phyloP scores from a whole-genome alignment of 805 yeast species.

The Yarrowia sp. region DNA sequence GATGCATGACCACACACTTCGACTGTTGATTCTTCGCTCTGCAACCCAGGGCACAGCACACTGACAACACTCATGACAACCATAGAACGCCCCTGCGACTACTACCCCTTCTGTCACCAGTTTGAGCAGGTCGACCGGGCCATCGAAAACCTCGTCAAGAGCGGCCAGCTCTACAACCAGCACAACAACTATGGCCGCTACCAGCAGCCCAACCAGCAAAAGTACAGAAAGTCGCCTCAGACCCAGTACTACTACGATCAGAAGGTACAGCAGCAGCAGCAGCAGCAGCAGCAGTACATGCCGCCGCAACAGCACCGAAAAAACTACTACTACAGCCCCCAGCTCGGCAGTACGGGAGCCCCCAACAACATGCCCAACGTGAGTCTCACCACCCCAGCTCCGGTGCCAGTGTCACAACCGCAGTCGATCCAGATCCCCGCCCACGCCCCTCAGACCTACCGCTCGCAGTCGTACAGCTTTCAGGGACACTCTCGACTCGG shows the following conservation, averaged over 20 bases:
- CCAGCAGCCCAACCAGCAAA: background rate
- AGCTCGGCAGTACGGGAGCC: background rate
- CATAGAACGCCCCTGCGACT: constrained; percentile 25
- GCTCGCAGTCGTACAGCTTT: constrained; percentile 16
- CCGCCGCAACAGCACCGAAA: background rate
- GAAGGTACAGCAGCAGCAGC: background rate
- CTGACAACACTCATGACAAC: background rate
- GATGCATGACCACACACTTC: constrained; percentile 5
- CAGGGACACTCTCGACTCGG: constrained; percentile 15
- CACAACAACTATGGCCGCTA: constrained; percentile 12
- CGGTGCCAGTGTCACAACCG: background rate
- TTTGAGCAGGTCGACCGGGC: constrained; percentile 26
- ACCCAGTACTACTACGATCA: constrained; percentile 20
- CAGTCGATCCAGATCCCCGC: constrained; percentile 8
- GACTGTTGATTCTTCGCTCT: constrained; percentile 12
- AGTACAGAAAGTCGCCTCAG: constrained; percentile 5
- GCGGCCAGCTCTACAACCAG: constrained; percentile 20
- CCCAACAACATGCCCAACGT: constrained; percentile 3
- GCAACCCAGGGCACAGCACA: background rate
- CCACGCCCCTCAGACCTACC: constrained; percentile 1
- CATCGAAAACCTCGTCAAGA: constrained; percentile 22
- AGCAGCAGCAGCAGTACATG: constrained; percentile 1
- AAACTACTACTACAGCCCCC: constrained; percentile 22
- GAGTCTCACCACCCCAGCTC: background rate
- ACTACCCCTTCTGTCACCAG: constrained; percentile 24